Base-by-base conservation (phyloP, 2,329 filamentous ascomycete species). In the Lithohypha guttulata region DNA sequence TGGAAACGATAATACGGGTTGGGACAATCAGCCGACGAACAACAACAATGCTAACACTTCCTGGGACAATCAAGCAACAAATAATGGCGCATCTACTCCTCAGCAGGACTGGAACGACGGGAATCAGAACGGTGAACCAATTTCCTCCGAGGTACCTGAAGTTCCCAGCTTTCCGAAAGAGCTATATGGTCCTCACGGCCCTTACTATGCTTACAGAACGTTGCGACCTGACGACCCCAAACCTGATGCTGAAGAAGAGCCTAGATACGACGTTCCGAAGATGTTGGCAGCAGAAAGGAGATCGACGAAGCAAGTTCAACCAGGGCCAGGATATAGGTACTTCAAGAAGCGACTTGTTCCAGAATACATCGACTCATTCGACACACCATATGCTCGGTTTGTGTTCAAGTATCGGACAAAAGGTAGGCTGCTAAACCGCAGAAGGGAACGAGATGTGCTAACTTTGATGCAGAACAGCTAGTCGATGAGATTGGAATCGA, bases 351-450 rank as follows among this genome's bases (percentile, higher is more conserved):
- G 53, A 31, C 43, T 48, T 29, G 43, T 42, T 17, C 55, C 55
- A 14, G 34, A 44, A 17, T 58, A 57, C 39, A 40, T 56, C 20
- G 55, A 58, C 46, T 48, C 25, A 8, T 42, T 56, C 32, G 49
- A 55, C 13, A 47, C 55, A 22, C 55, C 55, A 6, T 58, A 56
- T 39, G 55, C 55, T 10, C 48, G 51, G 39, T 58, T 58, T 41
- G 43, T 56, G 21, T 58, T 58, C 46, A 56, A 55, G 27, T 58
- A 58, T 44, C 51, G 55, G 6, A 51, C 46, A 4, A 47, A 44
- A 29, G 29, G 37, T 40, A 18, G 34, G 29, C 13, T 19, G 11
- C 4, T 19, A 15, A 23, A 18, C n/a, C 5, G 11, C 6, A 13
- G 5, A 13, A 6, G 8, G 15, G 6, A 13, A 14, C 11, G 14